Conservation (phyloP, 2,329 filamentous ascomycete species). For the Monosporascus sp. region DNA sequence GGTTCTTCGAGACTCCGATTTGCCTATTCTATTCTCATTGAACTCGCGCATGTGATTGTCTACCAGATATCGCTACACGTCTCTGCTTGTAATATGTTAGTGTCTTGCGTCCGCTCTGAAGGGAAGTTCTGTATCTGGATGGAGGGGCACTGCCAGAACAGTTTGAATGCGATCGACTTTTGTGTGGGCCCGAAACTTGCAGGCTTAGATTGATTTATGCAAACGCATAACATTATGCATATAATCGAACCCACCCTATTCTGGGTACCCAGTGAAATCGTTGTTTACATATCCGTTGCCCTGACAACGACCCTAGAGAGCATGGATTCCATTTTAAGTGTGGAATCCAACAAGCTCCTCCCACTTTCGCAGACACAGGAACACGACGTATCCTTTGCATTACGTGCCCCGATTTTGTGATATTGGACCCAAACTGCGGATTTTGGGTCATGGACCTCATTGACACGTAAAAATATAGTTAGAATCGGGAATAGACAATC, state of each 20-base stretch:
- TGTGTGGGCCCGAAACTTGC: too few species aligned
- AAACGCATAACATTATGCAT: too few species aligned
- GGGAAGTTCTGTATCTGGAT: too few species aligned
- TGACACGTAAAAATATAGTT: slow-evolving; percentile 36
- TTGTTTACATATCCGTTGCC: slow-evolving; percentile 17
- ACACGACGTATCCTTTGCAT: slow-evolving; percentile 24
- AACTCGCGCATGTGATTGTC: too few species aligned
- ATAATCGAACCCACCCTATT: background rate
- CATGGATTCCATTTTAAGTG: slow-evolving; percentile 1
- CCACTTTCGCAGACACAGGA: slow-evolving; percentile 3
- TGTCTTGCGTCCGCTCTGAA: too few species aligned
- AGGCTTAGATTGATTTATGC: too few species aligned
- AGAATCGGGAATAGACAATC: slow-evolving; percentile 24
- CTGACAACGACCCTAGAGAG: slow-evolving; percentile 16
- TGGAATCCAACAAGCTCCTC: background rate
- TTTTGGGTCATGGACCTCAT: slow-evolving; percentile 32
- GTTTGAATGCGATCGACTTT: too few species aligned
- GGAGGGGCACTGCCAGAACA: too few species aligned
- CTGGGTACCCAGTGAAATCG: background rate
- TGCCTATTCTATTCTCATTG: too few species aligned
- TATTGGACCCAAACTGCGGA: slow-evolving; percentile 27
- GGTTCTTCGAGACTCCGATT: slow-evolving; percentile 12
- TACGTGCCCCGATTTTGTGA: slow-evolving; percentile 32
- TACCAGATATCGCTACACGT: too few species aligned
- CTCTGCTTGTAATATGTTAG: too few species aligned